These are phyloP conservation scores for Aureobasidium namibiae DNA, from an alignment of 2,329 filamentous ascomycete species.

Conservation along the genomic window DNA sequence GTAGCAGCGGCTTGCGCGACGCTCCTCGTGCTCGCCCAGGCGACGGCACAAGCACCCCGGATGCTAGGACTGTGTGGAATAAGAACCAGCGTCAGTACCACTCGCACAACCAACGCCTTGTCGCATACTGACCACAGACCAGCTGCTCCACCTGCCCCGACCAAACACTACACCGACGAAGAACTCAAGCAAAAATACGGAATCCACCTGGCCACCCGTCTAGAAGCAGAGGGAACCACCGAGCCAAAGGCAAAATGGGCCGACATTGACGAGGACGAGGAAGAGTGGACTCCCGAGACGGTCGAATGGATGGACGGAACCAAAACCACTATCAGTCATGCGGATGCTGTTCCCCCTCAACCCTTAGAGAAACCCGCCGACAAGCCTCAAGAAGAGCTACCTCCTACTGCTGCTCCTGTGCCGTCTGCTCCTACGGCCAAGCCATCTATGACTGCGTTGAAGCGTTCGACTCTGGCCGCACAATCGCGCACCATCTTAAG, in stretches of 20 bases:
- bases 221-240: conserved; percentile 60
- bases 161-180: conserved; percentile 78
- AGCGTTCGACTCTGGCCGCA: conserved; percentile 27
- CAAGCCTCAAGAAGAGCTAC: conserved; percentile 16
- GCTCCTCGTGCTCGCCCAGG: conserved; percentile 19
- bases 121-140: conserved; percentile 14
- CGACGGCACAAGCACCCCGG: conserved; percentile 44
- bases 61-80: conserved; percentile 75
- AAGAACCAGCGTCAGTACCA: conserved; percentile 68
- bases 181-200: conserved; percentile 77
- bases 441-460: conserved; percentile 23
- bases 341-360: conserved; percentile 9
- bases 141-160: conserved; percentile 59
- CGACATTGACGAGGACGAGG: conserved; percentile 81
- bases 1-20: conserved; percentile 52
- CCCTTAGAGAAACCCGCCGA: conserved; percentile 13
- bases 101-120: conserved; percentile 23
- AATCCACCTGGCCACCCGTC: conserved; percentile 72
- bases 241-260: conserved; percentile 73
- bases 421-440: conserved; percentile 15
- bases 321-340: conserved; percentile 49
- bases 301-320: conserved; percentile 87
- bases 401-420: conserved; percentile 11
- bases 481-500: conserved; percentile 42
- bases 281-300: conserved; percentile 76